Conservation (phyloP, 2,329 filamentous ascomycete species). For the Ophiosphaerella narmari region DNA sequence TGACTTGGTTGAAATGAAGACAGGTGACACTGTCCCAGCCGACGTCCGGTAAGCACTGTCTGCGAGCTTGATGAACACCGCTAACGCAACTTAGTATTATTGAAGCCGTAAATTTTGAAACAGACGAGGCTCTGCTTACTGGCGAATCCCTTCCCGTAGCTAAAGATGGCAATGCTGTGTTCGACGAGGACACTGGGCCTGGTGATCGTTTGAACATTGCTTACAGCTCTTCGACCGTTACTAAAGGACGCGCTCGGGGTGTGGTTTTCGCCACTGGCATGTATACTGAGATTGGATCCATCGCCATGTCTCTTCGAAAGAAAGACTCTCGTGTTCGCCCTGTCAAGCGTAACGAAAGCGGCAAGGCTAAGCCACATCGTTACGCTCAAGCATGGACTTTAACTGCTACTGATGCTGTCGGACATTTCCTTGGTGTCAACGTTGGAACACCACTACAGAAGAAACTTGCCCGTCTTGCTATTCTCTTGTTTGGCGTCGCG, state of each 20-base stretch:
- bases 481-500: constrained; percentile 39
- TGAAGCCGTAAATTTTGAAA: constrained; percentile 73
- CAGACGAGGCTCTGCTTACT: constrained; percentile 72
- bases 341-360: constrained; percentile 47
- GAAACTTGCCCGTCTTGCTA: constrained; percentile 42
- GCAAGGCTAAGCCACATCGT: constrained; percentile 37
- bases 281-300: constrained; percentile 73
- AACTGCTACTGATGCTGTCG: constrained; percentile 50
- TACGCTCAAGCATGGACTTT: constrained; percentile 55
- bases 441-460: constrained; percentile 45
- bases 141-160: constrained; percentile 70
- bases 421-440: constrained; percentile 47
- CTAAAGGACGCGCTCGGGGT: constrained; percentile 69
- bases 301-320: constrained; percentile 68
- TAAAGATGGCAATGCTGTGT: constrained; percentile 63
- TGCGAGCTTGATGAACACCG: background rate
- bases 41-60: constrained; percentile 58
- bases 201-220: constrained; percentile 72
- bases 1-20: constrained; percentile 64
- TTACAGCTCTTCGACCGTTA: constrained; percentile 71
- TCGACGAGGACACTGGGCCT: constrained; percentile 59
- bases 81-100: constrained; percentile 45
- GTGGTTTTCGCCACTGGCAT: constrained; percentile 71
- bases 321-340: constrained; percentile 44
- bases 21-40: constrained; percentile 71